These are phyloP conservation scores for Hymenoscyphus infarciens DNA, from an alignment of 2,329 filamentous ascomycete species.

Conservation along the genomic window DNA sequence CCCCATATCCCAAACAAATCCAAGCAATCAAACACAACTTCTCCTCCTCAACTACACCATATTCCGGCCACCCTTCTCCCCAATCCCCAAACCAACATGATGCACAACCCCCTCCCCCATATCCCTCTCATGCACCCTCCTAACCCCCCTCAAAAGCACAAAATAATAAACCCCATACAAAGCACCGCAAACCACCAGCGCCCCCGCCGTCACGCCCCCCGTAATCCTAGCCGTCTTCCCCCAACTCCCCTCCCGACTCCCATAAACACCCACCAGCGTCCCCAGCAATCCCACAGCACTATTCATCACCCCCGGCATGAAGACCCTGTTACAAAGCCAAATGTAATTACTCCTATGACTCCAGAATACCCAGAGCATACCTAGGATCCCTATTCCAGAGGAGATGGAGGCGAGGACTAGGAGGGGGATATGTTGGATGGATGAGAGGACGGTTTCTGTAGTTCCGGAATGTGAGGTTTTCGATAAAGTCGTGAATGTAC, in stretches of 20 bases:
- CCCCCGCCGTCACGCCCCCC: conserved; percentile 23
- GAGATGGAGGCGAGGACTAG: conserved; percentile 26
- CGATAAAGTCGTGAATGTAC: conserved; percentile 29
- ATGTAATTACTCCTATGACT: conserved; percentile 26
- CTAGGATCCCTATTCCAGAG: conserved; percentile 24
- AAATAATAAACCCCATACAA: conserved; percentile 32
- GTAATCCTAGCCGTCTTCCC: conserved; percentile 30
- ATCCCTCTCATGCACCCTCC: conserved; percentile 27
- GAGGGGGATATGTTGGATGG: conserved; percentile 27
- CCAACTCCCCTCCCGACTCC: conserved; percentile 26
- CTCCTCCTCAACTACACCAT: not conserved
- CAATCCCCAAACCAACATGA: conserved; percentile 5
- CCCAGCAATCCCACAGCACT: conserved; percentile 28
- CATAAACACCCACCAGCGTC: conserved; percentile 31
- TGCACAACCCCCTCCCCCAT: conserved; percentile 17
- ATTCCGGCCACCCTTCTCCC: not conserved
- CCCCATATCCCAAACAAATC: too few relatives aligned
- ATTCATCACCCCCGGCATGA: conserved; percentile 31
- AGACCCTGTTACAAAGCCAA: conserved; percentile 31
- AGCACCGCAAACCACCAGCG: conserved; percentile 22
- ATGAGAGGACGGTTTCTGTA: conserved; percentile 17
- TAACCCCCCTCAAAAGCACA: conserved; percentile 26
- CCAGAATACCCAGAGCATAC: conserved; percentile 30
- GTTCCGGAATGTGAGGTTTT: conserved; percentile 11
- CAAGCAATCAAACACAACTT: not conserved